phyloP scores from a whole-genome alignment of 306 rosid species.

The Prunus salicina region DNA sequence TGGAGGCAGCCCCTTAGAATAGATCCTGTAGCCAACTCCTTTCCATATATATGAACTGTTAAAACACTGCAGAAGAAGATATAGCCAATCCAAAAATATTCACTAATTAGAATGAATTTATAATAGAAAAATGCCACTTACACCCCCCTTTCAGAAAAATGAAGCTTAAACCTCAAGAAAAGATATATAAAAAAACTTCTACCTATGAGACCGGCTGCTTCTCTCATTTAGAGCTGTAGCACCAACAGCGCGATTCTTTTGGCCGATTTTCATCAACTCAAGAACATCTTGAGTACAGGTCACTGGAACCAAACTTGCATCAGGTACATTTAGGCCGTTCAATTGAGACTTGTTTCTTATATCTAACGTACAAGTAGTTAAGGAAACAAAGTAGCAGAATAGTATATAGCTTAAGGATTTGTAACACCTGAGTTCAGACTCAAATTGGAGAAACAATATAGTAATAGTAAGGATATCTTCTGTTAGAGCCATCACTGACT shows the following conservation, averaged over 20 bases:
- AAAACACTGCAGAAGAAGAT: constrained; percentile 63
- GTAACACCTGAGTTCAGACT: neutral
- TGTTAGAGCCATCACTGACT: constrained; percentile 85
- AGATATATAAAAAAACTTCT: neutral
- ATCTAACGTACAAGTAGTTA: constrained; percentile 71
- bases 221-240: constrained; percentile 95
- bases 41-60: constrained; percentile 88
- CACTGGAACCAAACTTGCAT: constrained; percentile 85
- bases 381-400: constrained; percentile 31
- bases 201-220: constrained; percentile 99
- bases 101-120: neutral
- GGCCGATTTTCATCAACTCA: constrained; percentile 84
- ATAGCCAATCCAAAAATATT: constrained; percentile 10
- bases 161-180: constrained; percentile 4
- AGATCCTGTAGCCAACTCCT: constrained; percentile 65
- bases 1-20: constrained; percentile 87
- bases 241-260: constrained; percentile 84
- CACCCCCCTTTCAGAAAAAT: neutral
- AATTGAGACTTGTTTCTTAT: constrained; percentile 92
- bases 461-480: constrained; percentile 78
- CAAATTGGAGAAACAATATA: neutral
- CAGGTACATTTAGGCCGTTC: constrained; percentile 96
- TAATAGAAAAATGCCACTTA: neutral
- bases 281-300: constrained; percentile 88
- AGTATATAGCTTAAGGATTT: constrained; percentile 13